Evolutionary conservation across 805 yeast species (phyloP).

Genomic region (Saturnispora bothae): DNA sequence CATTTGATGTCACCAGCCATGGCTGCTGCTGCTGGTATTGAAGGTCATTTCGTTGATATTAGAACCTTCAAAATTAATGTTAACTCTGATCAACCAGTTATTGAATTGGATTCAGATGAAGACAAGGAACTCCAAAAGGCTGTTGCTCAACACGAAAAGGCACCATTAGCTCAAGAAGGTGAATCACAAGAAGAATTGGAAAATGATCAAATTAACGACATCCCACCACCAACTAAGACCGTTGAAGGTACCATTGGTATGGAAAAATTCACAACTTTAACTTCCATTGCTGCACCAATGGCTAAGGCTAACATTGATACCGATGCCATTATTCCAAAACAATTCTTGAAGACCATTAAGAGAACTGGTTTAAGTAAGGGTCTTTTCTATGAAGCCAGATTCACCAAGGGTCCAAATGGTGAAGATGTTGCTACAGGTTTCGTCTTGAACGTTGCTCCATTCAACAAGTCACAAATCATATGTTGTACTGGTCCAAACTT

Average conservation of each 20-base stretch:
- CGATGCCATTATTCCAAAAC: constrained; percentile 98
- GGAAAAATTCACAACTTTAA: constrained; percentile 63
- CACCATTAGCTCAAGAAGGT: constrained; percentile 41
- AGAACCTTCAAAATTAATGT: constrained; percentile 63
- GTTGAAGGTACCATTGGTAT: constrained; percentile 40
- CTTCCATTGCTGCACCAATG: constrained; percentile 88
- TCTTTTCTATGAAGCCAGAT: constrained; percentile 85
- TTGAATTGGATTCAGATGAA: constrained; percentile 34
- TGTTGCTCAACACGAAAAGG: constrained; percentile 59
- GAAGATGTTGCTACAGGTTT: constrained; percentile 81
- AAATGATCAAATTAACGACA: constrained; percentile 51
- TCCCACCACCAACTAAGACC: constrained; percentile 44
- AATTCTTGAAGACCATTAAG: constrained; percentile 93
- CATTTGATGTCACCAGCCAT: constrained; percentile 98
- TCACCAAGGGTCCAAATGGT: constrained; percentile 56
- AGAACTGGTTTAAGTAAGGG: constrained; percentile 89
- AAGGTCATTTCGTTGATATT: constrained; percentile 84
- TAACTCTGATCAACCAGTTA: constrained; percentile 46
- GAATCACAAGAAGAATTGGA: constrained; percentile 36
- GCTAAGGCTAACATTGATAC: constrained; percentile 95
- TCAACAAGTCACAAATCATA: constrained; percentile 66
- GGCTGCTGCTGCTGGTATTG: constrained; percentile 98
- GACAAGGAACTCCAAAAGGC: constrained; percentile 51
- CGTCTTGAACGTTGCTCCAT: constrained; percentile 77
- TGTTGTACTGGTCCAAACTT: constrained; percentile 94